Evolutionary conservation across 164 flowering plant species (phyloP), one percentile per base, ranked within the genome.

Genomic region (Protea cynaroides): DNA sequence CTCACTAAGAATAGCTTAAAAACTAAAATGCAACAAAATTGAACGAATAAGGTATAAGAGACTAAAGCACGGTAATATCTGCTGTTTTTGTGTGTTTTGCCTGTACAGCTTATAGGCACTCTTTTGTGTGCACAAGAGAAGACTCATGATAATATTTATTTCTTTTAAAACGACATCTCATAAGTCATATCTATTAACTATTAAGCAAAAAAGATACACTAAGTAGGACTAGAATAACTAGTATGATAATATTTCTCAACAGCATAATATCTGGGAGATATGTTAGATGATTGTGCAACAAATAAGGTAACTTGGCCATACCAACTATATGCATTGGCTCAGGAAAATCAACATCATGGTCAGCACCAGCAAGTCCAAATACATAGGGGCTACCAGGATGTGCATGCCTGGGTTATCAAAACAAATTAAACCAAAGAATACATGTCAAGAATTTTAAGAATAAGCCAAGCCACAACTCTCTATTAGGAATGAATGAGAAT

Each of bases 311-410:
- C 50, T 44, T 14, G 19, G 10, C 25, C 78, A 62, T 91, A 94
- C 99, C 99, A 73, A 94, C 78, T 54, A 94, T 89, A 78, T 96
- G 99, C 96, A 94, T 91, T 65, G 99, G 99, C 56, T 91, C 97
- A 60, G 99, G 99, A 75, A 94, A 94, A 50, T 91, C 99, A 65
- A 94, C 86, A 76, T 94, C 96, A 72, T 82, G 87, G 65, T 91
- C 90, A 71, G 74, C 84, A 49, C 85, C 97, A 71, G 87, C 95
- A 68, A 89, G 97, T 68, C 99, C 99, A 86, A 81, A 86, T n/a
- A 94, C 95, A 76, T 94, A 94, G 6, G 99, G 99, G 75, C 88
- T 89, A 11, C 97, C 99, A 22, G 99, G 99, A 82, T 89, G 96
- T 74, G 99, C 99, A 81, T 94, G 99, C 79, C 99, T 94, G 82